Conservation (phyloP, 176 grass and related monocot species). For the Urochloa ruziziensis region DNA sequence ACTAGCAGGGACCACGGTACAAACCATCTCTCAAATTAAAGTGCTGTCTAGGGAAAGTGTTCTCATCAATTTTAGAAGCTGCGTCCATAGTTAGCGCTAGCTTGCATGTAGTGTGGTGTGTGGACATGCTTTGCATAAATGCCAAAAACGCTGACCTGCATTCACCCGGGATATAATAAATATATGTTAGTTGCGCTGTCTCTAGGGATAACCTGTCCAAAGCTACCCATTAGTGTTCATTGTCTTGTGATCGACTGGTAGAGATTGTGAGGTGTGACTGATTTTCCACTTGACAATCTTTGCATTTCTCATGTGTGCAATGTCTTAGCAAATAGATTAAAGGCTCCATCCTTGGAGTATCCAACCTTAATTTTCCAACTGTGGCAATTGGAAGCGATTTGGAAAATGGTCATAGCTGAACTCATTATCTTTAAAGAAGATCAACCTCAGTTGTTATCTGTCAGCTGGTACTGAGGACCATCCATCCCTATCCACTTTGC, state of each 20-base stretch:
- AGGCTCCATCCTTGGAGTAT: not conserved
- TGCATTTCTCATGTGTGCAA: slow-evolving; percentile 8
- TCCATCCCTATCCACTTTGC: slow-evolving; percentile 32
- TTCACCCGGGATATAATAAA: slow-evolving; percentile 8
- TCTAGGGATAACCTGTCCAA: not conserved
- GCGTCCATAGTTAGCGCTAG: slow-evolving; percentile 11
- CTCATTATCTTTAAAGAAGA: slow-evolving; percentile 28
- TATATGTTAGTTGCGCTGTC: slow-evolving; percentile 18
- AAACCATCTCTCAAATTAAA: slow-evolving; percentile 29
- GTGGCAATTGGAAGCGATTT: slow-evolving; percentile 15
- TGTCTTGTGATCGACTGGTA: slow-evolving; percentile 16
- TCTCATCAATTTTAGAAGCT: slow-evolving; percentile 28
- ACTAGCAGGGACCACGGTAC: not conserved
- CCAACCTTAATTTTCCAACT: not conserved
- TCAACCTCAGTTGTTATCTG: slow-evolving; percentile 26
- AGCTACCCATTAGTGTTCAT: not conserved
- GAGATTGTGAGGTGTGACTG: slow-evolving; percentile 15
- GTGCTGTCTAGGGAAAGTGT: slow-evolving; percentile 11
- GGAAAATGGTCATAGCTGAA: slow-evolving; percentile 31
- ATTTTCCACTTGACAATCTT: slow-evolving; percentile 30
- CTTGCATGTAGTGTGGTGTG: slow-evolving; percentile 16
- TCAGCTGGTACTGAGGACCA: slow-evolving; percentile 27
- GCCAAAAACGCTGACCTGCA: not conserved
- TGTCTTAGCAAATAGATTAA: not conserved
- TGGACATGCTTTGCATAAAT: slow-evolving; percentile 32